A percentile compares a stretch with the other conserved stretches of the same genome.
Conservation (phyloP, 768 basidiomycete genomes). For the Panus rudis region DNA sequence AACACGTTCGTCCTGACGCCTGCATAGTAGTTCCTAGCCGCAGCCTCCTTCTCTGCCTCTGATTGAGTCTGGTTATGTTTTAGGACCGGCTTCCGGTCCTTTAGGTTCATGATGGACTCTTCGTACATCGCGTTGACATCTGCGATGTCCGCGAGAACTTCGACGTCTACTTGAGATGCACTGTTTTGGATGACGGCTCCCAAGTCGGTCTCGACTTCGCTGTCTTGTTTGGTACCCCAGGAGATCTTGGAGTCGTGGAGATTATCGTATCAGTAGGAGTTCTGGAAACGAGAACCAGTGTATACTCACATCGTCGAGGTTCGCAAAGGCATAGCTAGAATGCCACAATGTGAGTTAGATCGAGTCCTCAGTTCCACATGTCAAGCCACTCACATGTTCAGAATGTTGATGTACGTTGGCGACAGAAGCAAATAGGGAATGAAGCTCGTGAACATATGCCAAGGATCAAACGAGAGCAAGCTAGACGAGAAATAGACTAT, state of each 20-base stretch:
- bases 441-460: conserved; percentile 93
- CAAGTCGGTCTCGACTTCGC: conserved; percentile 64
- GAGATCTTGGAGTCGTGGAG: conserved; percentile 48
- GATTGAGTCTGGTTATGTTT: conserved; percentile 27
- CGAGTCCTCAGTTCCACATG: conserved; percentile 9
- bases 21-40: conserved; percentile 82
- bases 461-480: conserved; percentile 85
- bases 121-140: conserved; percentile 82
- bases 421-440: conserved; percentile 82
- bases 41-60: conserved; percentile 60
- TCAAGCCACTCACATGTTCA: conserved; percentile 54
- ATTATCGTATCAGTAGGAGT: conserved; percentile 1
- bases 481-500: conserved; percentile 73
- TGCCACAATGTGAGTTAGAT: conserved; percentile 35
- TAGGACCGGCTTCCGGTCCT: conserved; percentile 42
- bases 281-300: conserved; percentile 13
- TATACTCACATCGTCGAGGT: conserved; percentile 69
- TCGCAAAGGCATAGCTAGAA: conserved; percentile 74
- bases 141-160: conserved; percentile 73
- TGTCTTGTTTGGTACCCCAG: conserved; percentile 95
- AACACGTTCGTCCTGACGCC: conserved; percentile 80
- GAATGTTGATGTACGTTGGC: conserved; percentile 71
- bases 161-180: conserved; percentile 79
- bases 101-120: conserved; percentile 72
- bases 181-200: conserved; percentile 79